phyloP scores from a whole-genome alignment of 805 yeast genomes.

The Candida awuae region DNA sequence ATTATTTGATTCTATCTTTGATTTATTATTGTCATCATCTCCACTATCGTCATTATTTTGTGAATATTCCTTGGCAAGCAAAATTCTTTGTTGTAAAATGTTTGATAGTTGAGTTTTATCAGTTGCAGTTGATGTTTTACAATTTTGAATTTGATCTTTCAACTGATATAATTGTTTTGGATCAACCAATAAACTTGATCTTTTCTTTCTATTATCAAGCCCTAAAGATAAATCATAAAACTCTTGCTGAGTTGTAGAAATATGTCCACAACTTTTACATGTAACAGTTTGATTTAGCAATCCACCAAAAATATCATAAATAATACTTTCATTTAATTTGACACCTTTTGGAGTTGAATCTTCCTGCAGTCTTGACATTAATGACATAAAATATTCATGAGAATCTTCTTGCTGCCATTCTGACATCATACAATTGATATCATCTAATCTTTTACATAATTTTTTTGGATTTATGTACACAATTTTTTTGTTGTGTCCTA shows the following conservation, averaged over 20 bases:
- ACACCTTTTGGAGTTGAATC: conserved; percentile 88
- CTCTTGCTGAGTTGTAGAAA: conserved; percentile 84
- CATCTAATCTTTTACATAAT: conserved; percentile 62
- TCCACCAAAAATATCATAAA: conserved; percentile 95
- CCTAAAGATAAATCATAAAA: conserved; percentile 88
- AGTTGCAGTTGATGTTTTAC: conserved; percentile 18
- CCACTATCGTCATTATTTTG: conserved; percentile 13
- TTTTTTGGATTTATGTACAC: conserved; percentile 67
- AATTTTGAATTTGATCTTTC: conserved; percentile 23
- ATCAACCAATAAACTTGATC: conserved; percentile 26
- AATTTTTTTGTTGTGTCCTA: conserved; percentile 34
- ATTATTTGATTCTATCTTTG: not conserved
- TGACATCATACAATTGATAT: conserved; percentile 92
- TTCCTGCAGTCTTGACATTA: conserved; percentile 81
- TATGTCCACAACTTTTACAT: conserved; percentile 74
- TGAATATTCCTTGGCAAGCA: conserved; percentile 22
- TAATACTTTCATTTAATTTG: conserved; percentile 69
- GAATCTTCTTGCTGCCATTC: conserved; percentile 98
- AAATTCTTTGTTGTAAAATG: conserved; percentile 24
- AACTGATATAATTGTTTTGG: conserved; percentile 22
- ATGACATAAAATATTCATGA: conserved; percentile 93
- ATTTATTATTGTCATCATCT: not conserved
- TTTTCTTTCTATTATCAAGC: conserved; percentile 45
- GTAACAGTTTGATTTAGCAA: conserved; percentile 74
- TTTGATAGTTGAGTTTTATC: conserved; percentile 22